A percentile compares a stretch with the other conserved stretches of the same genome.
These are phyloP conservation scores for Colletotrichum costaricense DNA, from an alignment of 2,329 filamentous ascomycete species.

Conservation along the genomic window DNA sequence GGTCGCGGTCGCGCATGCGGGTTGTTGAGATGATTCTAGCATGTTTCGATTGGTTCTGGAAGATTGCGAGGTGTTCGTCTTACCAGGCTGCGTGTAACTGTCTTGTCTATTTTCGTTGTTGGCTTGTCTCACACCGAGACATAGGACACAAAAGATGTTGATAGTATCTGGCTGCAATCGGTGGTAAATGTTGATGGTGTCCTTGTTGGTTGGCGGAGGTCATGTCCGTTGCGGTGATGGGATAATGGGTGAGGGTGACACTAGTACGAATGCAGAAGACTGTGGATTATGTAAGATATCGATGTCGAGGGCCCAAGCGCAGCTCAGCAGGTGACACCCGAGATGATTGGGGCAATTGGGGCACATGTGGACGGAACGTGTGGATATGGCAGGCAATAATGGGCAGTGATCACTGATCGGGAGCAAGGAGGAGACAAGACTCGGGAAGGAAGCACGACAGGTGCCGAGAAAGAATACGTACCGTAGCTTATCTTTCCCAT, in stretches of 20 bases:
- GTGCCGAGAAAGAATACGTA: conserved; percentile 3
- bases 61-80: neutral
- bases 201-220: neutral
- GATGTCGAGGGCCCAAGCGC: neutral
- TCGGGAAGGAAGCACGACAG: conserved; percentile 3
- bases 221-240: neutral
- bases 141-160: neutral
- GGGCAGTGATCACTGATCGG: neutral
- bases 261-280: neutral
- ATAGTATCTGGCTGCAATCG: neutral
- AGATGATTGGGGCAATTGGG: neutral
- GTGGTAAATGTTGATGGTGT: neutral
- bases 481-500: neutral
- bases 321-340: neutral
- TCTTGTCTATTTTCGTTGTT: conserved; percentile 1
- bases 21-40: neutral
- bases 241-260: neutral
- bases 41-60: conserved; percentile 12
- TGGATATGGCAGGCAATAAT: neutral
- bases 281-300: neutral
- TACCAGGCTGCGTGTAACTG: conserved; percentile 17
- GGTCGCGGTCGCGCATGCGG: neutral
- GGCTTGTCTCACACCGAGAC: conserved; percentile 15
- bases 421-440: neutral
- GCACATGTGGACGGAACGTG: too few relatives aligned